phyloP scores from a whole-genome alignment of 768 basidiomycete species.

The Mycena epipterygia region DNA sequence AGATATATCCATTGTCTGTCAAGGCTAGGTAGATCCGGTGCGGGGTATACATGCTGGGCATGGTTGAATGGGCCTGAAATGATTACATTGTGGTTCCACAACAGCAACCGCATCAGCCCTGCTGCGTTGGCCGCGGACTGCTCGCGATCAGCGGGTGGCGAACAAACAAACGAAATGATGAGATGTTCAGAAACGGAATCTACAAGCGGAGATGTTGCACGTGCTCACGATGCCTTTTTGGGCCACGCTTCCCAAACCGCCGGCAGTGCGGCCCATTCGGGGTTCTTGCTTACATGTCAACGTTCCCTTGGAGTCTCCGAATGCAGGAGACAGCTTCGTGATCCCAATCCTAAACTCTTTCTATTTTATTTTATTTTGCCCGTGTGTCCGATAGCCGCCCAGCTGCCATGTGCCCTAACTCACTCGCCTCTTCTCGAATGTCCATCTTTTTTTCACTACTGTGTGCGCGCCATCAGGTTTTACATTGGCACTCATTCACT shows the following conservation, averaged over 20 bases:
- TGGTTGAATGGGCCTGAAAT: neutral
- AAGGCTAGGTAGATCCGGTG: slow-evolving; percentile 11
- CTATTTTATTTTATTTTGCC: neutral
- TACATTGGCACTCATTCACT: neutral
- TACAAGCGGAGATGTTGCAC: slow-evolving; percentile 8
- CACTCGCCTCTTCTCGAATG: neutral
- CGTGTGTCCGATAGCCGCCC: slow-evolving; percentile 16
- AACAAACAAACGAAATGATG: neutral
- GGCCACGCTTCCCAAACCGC: neutral
- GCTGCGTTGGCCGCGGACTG: neutral
- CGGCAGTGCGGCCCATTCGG: slow-evolving; percentile 20
- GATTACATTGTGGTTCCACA: neutral
- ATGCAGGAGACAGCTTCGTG: slow-evolving; percentile 15
- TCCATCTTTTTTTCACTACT: neutral
- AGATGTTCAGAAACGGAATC: neutral
- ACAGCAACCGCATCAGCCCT: neutral
- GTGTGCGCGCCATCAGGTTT: neutral
- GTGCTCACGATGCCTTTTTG: slow-evolving; percentile 10
- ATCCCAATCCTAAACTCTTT: slow-evolving; percentile 24
- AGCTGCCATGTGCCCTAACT: neutral
- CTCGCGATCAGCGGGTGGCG: neutral
- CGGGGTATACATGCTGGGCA: neutral
- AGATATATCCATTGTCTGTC: slow-evolving; percentile 10
- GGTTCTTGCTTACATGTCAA: slow-evolving; percentile 11
- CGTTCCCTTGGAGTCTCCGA: slow-evolving; percentile 3